Evolutionary conservation across 352 stramenopile genomes (phyloP).

Genomic region (Phytophthora multivora): DNA sequence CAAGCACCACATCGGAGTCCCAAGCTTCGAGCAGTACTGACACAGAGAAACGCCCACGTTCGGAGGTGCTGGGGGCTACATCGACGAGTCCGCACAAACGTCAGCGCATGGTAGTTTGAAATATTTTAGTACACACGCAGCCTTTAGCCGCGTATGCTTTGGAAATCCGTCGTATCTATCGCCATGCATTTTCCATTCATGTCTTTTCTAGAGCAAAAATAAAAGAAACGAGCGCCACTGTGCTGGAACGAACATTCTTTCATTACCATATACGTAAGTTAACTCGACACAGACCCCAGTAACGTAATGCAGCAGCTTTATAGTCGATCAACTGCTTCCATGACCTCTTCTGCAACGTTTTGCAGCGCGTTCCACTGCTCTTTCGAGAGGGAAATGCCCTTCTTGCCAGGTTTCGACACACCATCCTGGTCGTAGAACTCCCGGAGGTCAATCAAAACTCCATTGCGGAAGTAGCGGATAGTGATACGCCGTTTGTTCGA

Average conservation of each 20-base stretch:
- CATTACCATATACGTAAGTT: too few relatives aligned
- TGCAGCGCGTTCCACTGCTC: constrained; percentile 65
- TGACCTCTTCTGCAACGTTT: constrained; percentile 36
- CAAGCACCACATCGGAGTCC: constrained; percentile 33
- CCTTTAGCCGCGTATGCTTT: constrained; percentile 34
- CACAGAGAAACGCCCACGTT: constrained; percentile 38
- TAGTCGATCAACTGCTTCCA: constrained; percentile 31
- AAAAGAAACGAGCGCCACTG: constrained; percentile 10
- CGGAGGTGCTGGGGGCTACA: constrained; percentile 24
- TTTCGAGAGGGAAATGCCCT: constrained; percentile 77
- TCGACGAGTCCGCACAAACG: constrained; percentile 50
- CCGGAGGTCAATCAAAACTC: constrained; percentile 67
- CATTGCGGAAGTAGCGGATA: constrained; percentile 52
- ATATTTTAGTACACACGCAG: constrained; percentile 32
- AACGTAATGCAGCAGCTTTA: constrained; percentile 9
- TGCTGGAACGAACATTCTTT: not conserved
- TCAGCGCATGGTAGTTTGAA: constrained; percentile 47
- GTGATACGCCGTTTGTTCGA: constrained; percentile 60
- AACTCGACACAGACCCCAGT: not conserved
- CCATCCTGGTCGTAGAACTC: constrained; percentile 75
- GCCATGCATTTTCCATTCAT: constrained; percentile 21
- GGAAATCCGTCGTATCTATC: constrained; percentile 14
- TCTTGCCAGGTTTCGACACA: constrained; percentile 68
- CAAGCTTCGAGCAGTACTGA: constrained; percentile 20
- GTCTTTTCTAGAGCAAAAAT: constrained; percentile 31